Base-by-base conservation (phyloP, 1,139 yeast species). In the Candida mesenterica region DNA sequence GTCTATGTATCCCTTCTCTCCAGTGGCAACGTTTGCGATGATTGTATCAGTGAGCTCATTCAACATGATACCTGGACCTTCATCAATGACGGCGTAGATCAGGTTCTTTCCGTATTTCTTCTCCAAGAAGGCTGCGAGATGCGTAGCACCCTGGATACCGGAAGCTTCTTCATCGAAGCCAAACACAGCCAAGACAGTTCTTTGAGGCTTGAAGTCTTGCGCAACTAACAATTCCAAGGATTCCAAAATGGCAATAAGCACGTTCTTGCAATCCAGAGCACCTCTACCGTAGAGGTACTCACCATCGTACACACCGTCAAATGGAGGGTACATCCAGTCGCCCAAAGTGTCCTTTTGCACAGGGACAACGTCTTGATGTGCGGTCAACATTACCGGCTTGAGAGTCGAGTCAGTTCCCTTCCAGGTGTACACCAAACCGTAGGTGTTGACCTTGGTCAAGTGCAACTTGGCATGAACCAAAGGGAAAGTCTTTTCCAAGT, bases 291-390 rank as follows among this genome's bases (percentile, higher is more conserved):
- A 78, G 3, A 82, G 32, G 30, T 29, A 45, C 34, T 44, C 38
- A 4, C 58, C 59, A 28, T 55, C 95, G 50, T 65, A 84, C 50
- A 72, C 69, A 3, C 85, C 95, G 6, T 71, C 69, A 43, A 77
- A 84, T 17, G 95, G 95, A 8, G 82, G 81, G 48, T 77, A 71
- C 3, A 65, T 68, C 95, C 95, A 86, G 33, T 71, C 65, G 25
- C 56, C 65, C 29, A 72, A 53, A 10, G 87, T 75, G 15, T 67
- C 79, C 19, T 61, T 55, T 49, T 79, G 80, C n/a, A 85, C 84
- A 0, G 95, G 95, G 10, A 87, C 95, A 4, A 82, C 86, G 53
- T 86, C 95, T 54, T 80, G 87, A 57, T 87, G 96, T 3, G 92
- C 89, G 59, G 81, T 73, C 29, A 85, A 62, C 56, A 86, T 53